Evolutionary conservation across 2,329 filamentous ascomycete species (phyloP).

Genomic region (Pseudohalonectria lignicola): DNA sequence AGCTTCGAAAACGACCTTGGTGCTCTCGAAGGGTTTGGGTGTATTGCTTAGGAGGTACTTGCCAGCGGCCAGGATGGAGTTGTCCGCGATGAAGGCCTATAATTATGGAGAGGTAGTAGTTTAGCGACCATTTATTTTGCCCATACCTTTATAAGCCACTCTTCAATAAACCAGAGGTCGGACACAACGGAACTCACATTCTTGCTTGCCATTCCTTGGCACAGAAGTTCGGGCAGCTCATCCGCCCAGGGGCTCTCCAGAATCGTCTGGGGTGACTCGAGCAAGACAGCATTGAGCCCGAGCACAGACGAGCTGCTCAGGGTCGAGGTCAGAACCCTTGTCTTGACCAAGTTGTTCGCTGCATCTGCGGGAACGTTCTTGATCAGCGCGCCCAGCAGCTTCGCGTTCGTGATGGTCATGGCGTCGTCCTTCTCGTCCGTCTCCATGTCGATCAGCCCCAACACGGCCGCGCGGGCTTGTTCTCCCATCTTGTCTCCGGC

Average conservation of each 20-base stretch:
- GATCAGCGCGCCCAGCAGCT: slow-evolving; percentile 78
- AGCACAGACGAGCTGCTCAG: slow-evolving; percentile 72
- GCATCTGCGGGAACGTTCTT: slow-evolving; percentile 71
- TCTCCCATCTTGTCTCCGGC: slow-evolving; percentile 94
- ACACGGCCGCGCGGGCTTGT: slow-evolving; percentile 71
- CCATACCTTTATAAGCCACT: no score
- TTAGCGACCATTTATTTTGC: no score
- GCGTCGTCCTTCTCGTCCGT: slow-evolving; percentile 61
- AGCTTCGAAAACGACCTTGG: slow-evolving; percentile 69
- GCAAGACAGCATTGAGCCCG: slow-evolving; percentile 77
- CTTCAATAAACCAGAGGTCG: no score
- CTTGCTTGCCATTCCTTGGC: slow-evolving; percentile 67
- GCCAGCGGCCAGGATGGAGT: slow-evolving; percentile 78
- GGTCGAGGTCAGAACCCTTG: slow-evolving; percentile 67
- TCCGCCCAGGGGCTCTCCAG: slow-evolving; percentile 55
- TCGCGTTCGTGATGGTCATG: slow-evolving; percentile 84
- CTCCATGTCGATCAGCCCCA: slow-evolving; percentile 81
- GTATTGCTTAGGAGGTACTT: slow-evolving; percentile 72
- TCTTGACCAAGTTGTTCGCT: slow-evolving; percentile 48
- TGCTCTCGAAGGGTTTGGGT: slow-evolving; percentile 61
- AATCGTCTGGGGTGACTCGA: slow-evolving; percentile 65
- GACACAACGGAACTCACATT: slow-evolving; percentile 57
- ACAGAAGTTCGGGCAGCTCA: slow-evolving; percentile 67
- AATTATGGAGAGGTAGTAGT: neutral
- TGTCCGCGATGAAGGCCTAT: slow-evolving; percentile 79